Evolutionary conservation across 106 monocot genomes (phyloP).

Genomic region (Allium cepa): DNA sequence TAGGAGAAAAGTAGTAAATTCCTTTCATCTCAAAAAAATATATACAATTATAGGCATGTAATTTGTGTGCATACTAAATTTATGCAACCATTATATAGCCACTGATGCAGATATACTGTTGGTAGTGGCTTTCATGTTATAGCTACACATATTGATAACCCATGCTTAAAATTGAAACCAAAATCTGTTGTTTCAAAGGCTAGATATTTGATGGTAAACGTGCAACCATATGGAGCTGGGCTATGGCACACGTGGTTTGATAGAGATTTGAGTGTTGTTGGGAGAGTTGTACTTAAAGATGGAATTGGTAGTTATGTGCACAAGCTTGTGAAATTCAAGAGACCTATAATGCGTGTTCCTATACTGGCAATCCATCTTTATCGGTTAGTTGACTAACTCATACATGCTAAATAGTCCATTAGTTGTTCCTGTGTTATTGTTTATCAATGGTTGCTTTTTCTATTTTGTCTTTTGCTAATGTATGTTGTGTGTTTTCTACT

Average conservation of each 20-base stretch:
- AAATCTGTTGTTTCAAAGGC: conserved; percentile 63
- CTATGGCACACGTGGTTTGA: conserved; percentile 99
- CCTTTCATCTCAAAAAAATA: background rate
- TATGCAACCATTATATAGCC: no score
- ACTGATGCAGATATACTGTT: conserved; percentile 48
- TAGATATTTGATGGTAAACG: conserved; percentile 75
- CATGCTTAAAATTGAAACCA: conserved; percentile 88
- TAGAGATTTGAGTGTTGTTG: conserved; percentile 91
- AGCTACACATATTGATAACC: conserved; percentile 84
- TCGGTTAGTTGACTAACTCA: conserved; percentile 52
- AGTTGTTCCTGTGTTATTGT: no score
- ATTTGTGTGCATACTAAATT: background rate
- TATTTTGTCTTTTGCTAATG: no score
- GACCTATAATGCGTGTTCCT: conserved; percentile 80
- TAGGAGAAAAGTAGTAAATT: conserved; percentile 68
- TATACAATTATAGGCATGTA: no score
- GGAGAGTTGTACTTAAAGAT: conserved; percentile 72
- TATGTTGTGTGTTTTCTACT: no score
- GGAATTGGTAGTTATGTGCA: conserved; percentile 60
- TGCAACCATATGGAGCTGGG: conserved; percentile 87
- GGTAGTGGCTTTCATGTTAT: conserved; percentile 78
- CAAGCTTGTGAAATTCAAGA: conserved; percentile 88
- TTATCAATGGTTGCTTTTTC: no score
- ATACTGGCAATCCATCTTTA: conserved; percentile 97
- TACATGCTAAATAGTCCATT: no score